These are phyloP conservation scores for Boletus rubroflammeus DNA, from an alignment of 768 basidiomycete species.

Conservation along the genomic window DNA sequence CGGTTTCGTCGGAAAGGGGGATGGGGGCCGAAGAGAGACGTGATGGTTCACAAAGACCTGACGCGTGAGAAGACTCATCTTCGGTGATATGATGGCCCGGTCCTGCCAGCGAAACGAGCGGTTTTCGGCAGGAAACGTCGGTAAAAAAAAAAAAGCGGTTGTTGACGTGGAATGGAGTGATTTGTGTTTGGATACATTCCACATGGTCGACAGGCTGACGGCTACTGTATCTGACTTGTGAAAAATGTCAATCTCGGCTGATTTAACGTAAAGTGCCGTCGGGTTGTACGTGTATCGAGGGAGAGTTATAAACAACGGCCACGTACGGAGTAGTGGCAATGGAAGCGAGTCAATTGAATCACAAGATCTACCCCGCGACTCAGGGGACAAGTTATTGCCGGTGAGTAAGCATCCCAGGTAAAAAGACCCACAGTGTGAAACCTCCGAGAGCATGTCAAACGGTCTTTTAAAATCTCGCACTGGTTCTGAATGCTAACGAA, in stretches of 20 bases:
- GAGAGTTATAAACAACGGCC: background rate
- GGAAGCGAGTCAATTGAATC: background rate
- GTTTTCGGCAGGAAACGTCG: background rate
- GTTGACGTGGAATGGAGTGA: background rate
- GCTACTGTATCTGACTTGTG: background rate
- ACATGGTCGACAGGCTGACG: slow-evolving; percentile 1
- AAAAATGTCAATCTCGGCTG: background rate
- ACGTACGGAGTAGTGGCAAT: background rate
- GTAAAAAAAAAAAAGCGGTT: background rate
- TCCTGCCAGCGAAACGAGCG: background rate
- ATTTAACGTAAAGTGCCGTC: background rate
- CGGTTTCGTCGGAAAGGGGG: slow-evolving; percentile 4
- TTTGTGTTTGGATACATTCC: background rate
- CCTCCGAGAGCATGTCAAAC: background rate
- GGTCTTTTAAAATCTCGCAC: slow-evolving; percentile 3
- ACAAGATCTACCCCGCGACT: background rate
- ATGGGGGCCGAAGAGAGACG: background rate
- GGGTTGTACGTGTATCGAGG: too few species aligned
- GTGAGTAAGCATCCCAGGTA: slow-evolving; percentile 6
- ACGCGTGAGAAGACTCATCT: background rate
- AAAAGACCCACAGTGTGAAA: slow-evolving; percentile 9
- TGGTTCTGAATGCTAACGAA: background rate
- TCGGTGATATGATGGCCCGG: too few species aligned
- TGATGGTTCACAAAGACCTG: background rate
- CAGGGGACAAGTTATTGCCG: background rate